Evolutionary conservation across 139 green algal species (phyloP).

Genomic region (Chlamydomonas applanata): DNA sequence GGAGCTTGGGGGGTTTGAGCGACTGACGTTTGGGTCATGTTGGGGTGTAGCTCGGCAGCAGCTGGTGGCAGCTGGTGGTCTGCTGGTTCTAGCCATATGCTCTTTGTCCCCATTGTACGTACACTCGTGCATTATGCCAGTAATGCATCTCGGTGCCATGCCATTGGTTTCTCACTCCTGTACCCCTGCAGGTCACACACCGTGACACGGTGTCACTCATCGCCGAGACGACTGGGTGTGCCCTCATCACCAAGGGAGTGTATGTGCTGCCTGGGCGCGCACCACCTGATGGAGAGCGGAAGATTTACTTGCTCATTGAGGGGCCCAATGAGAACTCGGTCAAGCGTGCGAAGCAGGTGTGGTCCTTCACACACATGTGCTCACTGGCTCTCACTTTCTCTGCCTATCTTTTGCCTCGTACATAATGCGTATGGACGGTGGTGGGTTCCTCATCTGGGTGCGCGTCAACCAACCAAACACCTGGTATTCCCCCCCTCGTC

Average conservation of each 20-base stretch:
- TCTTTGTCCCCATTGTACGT: no score
- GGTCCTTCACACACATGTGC: constrained; percentile 28
- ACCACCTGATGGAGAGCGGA: constrained; percentile 78
- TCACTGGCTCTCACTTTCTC: neutral
- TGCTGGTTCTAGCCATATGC: no score
- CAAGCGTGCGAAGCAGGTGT: constrained; percentile 74
- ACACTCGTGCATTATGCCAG: no score
- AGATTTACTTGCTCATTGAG: constrained; percentile 95
- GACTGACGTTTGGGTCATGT: no score
- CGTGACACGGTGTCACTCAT: constrained; percentile 83
- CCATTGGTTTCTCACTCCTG: neutral
- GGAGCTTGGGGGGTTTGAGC: no score
- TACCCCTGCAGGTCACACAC: constrained; percentile 84
- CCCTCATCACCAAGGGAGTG: constrained; percentile 83
- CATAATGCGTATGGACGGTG: no score
- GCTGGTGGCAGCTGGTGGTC: no score
- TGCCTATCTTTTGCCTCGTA: no score
- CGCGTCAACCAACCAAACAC: no score
- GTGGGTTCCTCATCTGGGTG: no score
- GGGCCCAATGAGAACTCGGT: constrained; percentile 67
- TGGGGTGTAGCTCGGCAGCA: no score
- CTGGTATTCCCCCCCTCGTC: no score
- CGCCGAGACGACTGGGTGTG: constrained; percentile 82
- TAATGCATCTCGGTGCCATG: neutral
- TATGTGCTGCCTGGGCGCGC: constrained; percentile 60